Conservation (phyloP, 306 rosid species). For the Pyrus bretschneideri region DNA sequence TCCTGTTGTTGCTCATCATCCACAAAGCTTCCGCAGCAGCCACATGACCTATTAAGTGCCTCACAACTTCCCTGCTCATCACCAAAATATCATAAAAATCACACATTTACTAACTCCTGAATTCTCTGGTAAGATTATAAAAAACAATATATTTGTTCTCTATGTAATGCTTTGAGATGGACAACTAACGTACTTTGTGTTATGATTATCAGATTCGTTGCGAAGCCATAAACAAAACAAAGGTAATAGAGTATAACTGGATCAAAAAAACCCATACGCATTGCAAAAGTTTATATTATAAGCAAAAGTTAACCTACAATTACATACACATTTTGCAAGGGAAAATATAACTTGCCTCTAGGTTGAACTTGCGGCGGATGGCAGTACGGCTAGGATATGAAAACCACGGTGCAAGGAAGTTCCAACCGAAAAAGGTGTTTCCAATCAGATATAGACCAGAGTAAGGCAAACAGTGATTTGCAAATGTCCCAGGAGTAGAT, state of each 20-base stretch:
- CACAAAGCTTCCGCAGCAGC: conserved; percentile 69
- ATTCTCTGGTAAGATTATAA: not conserved
- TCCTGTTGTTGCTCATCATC: conserved; percentile 67
- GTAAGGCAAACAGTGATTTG: conserved; percentile 69
- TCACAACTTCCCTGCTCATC: conserved; percentile 70
- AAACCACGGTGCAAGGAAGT: conserved; percentile 79
- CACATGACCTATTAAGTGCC: conserved; percentile 69
- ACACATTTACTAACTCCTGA: not conserved
- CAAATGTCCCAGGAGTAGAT: conserved; percentile 63
- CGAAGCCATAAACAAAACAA: not conserved
- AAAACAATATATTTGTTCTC: not conserved
- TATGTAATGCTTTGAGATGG: not conserved
- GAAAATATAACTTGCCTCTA: conserved; percentile 63
- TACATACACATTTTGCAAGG: not conserved
- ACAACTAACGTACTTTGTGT: too few species aligned
- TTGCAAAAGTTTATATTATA: not conserved
- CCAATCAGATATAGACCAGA: conserved; percentile 70
- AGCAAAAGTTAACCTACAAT: not conserved
- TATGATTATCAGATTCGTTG: not conserved
- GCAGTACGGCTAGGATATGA: conserved; percentile 76
- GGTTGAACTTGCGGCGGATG: conserved; percentile 75
- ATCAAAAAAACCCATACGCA: not conserved
- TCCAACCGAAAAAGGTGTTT: conserved; percentile 58
- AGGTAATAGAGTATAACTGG: not conserved
- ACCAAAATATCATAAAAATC: not conserved